A percentile compares a stretch with the other conserved stretches of the same genome.
These are phyloP conservation scores for Aethionema arabicum DNA, from an alignment of 345 rosid species.

Conservation along the genomic window DNA sequence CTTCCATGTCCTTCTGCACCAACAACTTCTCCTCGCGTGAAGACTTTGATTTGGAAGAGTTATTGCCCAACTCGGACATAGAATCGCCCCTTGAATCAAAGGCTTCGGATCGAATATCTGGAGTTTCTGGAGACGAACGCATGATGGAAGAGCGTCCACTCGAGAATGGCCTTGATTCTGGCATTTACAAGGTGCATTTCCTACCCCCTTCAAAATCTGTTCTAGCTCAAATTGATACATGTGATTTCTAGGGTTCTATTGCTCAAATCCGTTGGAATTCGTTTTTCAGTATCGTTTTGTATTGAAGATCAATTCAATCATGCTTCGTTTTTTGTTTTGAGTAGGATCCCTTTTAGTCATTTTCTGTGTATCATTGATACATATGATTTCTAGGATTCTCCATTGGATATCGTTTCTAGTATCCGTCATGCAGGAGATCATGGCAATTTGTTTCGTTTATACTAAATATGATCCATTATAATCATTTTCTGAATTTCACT, in stretches of 20 bases:
- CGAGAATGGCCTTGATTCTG: conserved; percentile 73
- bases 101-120: conserved; percentile 22
- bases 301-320: background rate
- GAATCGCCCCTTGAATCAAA: conserved; percentile 34
- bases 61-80: conserved; percentile 36
- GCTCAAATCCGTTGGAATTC: background rate
- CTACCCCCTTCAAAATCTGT: background rate
- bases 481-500: background rate
- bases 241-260: background rate
- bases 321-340: background rate
- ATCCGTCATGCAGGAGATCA: background rate
- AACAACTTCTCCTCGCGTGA: conserved; percentile 34
- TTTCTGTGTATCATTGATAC: background rate
- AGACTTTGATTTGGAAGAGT: conserved; percentile 41
- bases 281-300: background rate
- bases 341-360: background rate
- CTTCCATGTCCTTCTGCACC: conserved; percentile 54
- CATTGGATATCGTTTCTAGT: background rate
- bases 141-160: conserved; percentile 51
- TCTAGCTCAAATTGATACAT: background rate
- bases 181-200: conserved; percentile 64
- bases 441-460: background rate
- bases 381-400: background rate
- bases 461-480: background rate
- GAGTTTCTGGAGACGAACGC: conserved; percentile 32